Evolutionary conservation across 306 rosid species (phyloP), one percentile per base, ranked within the genome.

Genomic region (Sindora glabra): DNA sequence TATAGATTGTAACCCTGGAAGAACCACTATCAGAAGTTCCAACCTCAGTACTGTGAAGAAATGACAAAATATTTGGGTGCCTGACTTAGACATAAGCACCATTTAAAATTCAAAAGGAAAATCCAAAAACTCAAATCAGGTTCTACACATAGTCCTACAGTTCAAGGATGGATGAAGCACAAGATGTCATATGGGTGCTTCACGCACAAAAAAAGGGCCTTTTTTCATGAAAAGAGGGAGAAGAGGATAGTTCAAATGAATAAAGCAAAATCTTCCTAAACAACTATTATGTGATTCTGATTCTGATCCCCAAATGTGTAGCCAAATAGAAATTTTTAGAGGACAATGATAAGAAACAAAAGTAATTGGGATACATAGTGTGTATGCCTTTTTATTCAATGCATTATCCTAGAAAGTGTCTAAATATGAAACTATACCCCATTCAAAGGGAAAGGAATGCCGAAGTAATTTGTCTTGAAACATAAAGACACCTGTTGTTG

Each of bases 1-100:
- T 86, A 73, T 94, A 89, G 64, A 94, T 89, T 0, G 87, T 86
- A 54, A 86, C 84, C 89, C 86, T 94, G 36, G 89, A 10, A 44
- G 90, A 53, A 69, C 89, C 76, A 10, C 76, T 86, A 12, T 89
- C 99, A 47, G 55, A 22, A 60, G 84, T 75, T 73, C 86, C 99
- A 4, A 76, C 53, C 82, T 94, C 97, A 0, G 95, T 78, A 71
- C 99, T 89, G 45, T 94, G 97, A 56, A 94, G 99, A 84, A 94
- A 94, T 15, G 99, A 86, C 69, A 94, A 75, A 69, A 94, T 89
- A 79, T 94, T 94, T 57, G 97, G 99, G 79, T 94, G 99, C 71
- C 99, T 84, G 61, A 94, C 97, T 97, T 94, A 89, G 75, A 82
- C 61, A 66, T 7, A 6, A 65, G 19, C 55, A 75, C 36, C 15